Evolutionary conservation across 2,329 filamentous ascomycete genomes (phyloP).

Genomic region (Arthroderma uncinatum): DNA sequence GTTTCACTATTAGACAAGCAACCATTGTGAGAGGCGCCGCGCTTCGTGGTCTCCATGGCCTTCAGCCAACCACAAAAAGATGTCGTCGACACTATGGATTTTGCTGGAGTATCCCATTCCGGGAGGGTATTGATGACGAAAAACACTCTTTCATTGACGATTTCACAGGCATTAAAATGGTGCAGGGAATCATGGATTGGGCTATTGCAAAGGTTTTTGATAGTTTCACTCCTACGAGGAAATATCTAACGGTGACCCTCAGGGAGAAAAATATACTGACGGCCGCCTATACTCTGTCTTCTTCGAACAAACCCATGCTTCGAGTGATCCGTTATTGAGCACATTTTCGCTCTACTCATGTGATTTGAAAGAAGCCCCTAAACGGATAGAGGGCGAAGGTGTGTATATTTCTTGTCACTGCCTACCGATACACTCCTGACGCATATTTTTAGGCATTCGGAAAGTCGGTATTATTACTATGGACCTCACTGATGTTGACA

Average conservation of each 20-base stretch:
- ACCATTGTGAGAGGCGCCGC: constrained; percentile 10
- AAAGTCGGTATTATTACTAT: neutral
- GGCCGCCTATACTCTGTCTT: too few relatives aligned
- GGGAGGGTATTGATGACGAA: constrained; percentile 6
- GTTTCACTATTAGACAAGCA: constrained; percentile 4
- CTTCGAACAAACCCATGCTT: neutral
- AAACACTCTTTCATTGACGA: neutral
- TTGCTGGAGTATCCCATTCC: neutral
- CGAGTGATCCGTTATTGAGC: neutral
- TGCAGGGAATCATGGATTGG: constrained; percentile 4
- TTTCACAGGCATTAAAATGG: constrained; percentile 1
- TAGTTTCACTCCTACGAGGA: neutral
- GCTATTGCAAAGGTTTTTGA: constrained; percentile 8
- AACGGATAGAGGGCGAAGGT: neutral
- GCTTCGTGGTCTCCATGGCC: constrained; percentile 8
- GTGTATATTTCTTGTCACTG: neutral
- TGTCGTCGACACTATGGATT: constrained; percentile 12
- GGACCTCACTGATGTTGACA: neutral
- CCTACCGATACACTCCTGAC: neutral
- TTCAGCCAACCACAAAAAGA: constrained; percentile 4
- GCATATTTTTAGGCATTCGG: neutral
- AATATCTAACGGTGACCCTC: neutral
- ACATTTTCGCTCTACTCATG: neutral
- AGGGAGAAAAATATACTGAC: neutral
- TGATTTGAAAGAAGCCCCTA: neutral